Evolutionary conservation across 2,329 filamentous ascomycete species (phyloP).

Genomic region (Fusarium pininemorale): DNA sequence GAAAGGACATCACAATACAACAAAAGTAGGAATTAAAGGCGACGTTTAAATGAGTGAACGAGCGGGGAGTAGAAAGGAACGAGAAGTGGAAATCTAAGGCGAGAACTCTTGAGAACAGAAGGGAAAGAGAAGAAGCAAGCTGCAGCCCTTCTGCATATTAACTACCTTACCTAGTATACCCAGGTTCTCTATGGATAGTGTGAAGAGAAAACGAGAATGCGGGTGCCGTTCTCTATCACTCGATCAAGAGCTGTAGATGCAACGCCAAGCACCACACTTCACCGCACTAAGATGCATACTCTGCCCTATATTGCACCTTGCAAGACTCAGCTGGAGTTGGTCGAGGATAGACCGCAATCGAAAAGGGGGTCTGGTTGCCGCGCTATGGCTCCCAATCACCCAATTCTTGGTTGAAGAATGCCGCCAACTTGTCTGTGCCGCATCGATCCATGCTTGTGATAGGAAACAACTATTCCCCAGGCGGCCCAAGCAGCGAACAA

Average conservation of each 20-base stretch:
- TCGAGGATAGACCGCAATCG: background rate
- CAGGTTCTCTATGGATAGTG: background rate
- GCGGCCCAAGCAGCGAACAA: conserved; percentile 11
- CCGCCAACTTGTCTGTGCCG: conserved; percentile 21
- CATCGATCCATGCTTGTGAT: conserved; percentile 1
- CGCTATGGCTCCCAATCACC: conserved; percentile 6
- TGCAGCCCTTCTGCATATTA: conserved; percentile 17
- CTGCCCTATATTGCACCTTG: background rate
- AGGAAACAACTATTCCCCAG: background rate
- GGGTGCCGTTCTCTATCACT: conserved; percentile 20
- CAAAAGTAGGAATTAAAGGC: background rate
- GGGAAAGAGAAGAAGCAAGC: background rate
- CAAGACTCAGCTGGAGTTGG: conserved; percentile 11
- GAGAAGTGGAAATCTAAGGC: background rate
- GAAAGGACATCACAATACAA: background rate
- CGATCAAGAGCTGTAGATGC: conserved; percentile 19
- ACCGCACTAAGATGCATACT: background rate
- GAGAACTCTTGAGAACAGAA: conserved; percentile 17
- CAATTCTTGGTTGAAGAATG: conserved; percentile 20
- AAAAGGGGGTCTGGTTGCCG: conserved; percentile 3
- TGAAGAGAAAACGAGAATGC: background rate
- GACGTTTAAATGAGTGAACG: conserved; percentile 9
- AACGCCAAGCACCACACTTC: background rate
- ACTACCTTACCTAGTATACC: background rate
- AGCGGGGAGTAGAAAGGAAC: background rate